Percentiles rank a stretch among this genome's conserved stretches.
phyloP scores from a whole-genome alignment of 164 flowering plant species.

The Akebia trifoliata region DNA sequence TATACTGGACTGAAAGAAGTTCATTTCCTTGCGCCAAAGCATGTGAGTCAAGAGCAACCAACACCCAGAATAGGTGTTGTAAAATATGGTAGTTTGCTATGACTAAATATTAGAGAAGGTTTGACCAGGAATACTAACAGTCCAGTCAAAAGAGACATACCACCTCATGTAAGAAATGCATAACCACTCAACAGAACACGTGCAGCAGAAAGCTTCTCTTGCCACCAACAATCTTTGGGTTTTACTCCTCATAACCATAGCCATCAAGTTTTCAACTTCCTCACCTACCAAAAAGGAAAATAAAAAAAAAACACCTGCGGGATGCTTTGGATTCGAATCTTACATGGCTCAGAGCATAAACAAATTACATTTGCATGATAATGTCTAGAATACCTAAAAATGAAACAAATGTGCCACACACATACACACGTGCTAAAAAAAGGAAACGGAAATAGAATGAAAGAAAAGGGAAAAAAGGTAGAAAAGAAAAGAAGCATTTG shows the following conservation, averaged over 20 bases:
- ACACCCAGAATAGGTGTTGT: neutral
- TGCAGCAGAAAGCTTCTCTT: slow-evolving; percentile 10
- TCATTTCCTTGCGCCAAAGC: neutral
- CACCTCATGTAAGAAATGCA: neutral
- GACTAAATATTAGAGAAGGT: neutral
- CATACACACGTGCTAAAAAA: no score
- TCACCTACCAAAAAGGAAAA: slow-evolving; percentile 1
- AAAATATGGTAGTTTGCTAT: neutral
- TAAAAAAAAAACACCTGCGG: neutral
- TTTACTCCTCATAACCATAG: slow-evolving; percentile 5
- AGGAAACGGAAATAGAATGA: no score
- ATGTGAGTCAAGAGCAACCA: neutral
- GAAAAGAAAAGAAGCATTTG: no score
- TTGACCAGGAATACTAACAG: neutral
- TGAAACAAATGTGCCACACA: no score
- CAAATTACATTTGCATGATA: no score
- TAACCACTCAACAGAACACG: slow-evolving; percentile 3
- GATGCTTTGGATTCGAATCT: neutral
- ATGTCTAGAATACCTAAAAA: no score
- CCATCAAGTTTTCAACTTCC: slow-evolving; percentile 4
- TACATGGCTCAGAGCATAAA: neutral
- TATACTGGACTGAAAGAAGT: neutral
- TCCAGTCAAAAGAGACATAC: slow-evolving; percentile 6
- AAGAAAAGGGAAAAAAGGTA: no score
- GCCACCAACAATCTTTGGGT: slow-evolving; percentile 3